A percentile compares a stretch with the other conserved stretches of the same genome.
Conservation (phyloP, 2,329 filamentous ascomycete genomes). For the Clarireedia monteithiana region DNA sequence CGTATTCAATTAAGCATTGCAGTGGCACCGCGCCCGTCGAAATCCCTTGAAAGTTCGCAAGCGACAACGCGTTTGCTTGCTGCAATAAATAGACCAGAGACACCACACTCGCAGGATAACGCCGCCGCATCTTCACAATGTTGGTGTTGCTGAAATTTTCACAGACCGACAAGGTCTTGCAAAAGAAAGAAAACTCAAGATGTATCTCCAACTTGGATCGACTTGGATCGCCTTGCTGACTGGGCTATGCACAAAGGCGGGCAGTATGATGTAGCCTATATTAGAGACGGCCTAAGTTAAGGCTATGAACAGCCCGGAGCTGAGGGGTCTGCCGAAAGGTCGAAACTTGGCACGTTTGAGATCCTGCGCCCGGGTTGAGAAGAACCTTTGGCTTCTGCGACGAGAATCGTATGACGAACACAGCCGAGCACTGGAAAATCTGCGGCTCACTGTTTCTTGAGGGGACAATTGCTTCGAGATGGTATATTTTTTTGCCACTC, state of each 20-base stretch:
- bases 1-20: slow-evolving; percentile 22
- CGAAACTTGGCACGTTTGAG: slow-evolving; percentile 9
- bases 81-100: slow-evolving; percentile 17
- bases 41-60: slow-evolving; percentile 27
- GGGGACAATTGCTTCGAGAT: not conserved
- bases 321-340: not conserved
- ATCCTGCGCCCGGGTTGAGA: not conserved
- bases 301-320: not conserved
- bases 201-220: slow-evolving; percentile 1
- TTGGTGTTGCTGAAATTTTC: not conserved
- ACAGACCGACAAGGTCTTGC: not conserved
- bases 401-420: not conserved
- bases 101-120: slow-evolving; percentile 5
- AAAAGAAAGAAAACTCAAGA: not conserved
- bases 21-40: slow-evolving; percentile 18
- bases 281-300: not conserved
- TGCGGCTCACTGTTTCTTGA: not conserved
- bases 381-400: slow-evolving; percentile 1
- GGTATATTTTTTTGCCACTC: not conserved
- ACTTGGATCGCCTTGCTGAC: not conserved
- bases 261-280: slow-evolving; percentile 3
- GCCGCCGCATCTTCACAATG: slow-evolving; percentile 2
- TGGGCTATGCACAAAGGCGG: not conserved
- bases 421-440: not conserved
- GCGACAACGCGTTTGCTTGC: slow-evolving; percentile 22